A percentile compares a stretch with the other conserved stretches of the same genome.
These are phyloP conservation scores for Lanmaoa rubissima DNA, from an alignment of 768 basidiomycete species.

Conservation along the genomic window DNA sequence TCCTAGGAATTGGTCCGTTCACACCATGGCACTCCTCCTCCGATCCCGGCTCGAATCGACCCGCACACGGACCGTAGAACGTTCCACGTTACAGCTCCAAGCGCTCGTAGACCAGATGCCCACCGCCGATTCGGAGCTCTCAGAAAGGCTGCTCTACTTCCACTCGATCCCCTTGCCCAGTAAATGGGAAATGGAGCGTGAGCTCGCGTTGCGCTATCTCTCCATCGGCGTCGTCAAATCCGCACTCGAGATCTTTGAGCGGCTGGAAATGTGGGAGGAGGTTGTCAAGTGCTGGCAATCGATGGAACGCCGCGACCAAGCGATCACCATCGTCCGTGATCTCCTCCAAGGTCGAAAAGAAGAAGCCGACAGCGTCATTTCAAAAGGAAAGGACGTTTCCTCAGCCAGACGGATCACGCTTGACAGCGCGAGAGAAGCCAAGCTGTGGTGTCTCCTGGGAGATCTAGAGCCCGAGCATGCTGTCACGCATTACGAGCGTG, in stretches of 20 bases:
- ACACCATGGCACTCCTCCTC: constrained; percentile 94
- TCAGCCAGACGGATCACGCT: constrained; percentile 41
- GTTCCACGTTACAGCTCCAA: constrained; percentile 88
- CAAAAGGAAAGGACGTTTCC: constrained; percentile 54
- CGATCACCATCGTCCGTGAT: constrained; percentile 77
- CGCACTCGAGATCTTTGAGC: constrained; percentile 90
- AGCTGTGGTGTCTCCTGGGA: constrained; percentile 93
- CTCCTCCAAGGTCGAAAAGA: constrained; percentile 79
- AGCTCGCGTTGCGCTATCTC: constrained; percentile 82
- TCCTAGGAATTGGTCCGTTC: constrained; percentile 92
- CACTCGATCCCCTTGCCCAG: constrained; percentile 81
- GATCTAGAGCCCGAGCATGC: constrained; percentile 81
- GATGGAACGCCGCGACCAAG: constrained; percentile 78
- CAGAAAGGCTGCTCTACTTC: constrained; percentile 78
- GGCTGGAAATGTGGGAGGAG: constrained; percentile 98
- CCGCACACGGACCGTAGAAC: constrained; percentile 90
- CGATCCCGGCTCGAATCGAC: constrained; percentile 88
- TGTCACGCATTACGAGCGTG: constrained; percentile 70
- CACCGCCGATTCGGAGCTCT: constrained; percentile 68
- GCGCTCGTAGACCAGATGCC: constrained; percentile 98
- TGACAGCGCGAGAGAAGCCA: constrained; percentile 76
- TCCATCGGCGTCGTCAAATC: constrained; percentile 85
- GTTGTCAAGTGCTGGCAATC: constrained; percentile 85
- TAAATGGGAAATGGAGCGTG: constrained; percentile 91
- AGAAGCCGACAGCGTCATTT: constrained; percentile 74